Evolutionary conservation across 371 early-diverging fungal species (phyloP), one percentile per base, ranked within the genome.

Genomic region (Circinella umbellata): DNA sequence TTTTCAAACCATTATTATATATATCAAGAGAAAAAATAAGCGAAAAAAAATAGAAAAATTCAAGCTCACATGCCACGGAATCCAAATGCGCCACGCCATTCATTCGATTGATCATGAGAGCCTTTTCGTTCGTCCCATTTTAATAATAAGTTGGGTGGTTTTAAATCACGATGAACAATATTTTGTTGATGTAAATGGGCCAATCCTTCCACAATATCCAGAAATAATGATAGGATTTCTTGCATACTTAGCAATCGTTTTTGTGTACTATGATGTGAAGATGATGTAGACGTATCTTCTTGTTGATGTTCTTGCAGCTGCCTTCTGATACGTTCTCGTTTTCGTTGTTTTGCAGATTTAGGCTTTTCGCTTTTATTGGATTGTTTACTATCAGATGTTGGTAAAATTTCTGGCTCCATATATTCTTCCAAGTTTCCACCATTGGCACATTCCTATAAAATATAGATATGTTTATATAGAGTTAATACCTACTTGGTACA

Each of bases 391-490:
- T 35, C 47, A 4, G 57, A n/a, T 35, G 42, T 17, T 4, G 18
- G 64, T 4, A 37, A 46, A 0, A 34, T 35, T 10, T 67, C 66
- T 17, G 72, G 74, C 61, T 86, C 88, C 61, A 97, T 85, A 71
- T 89, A 98, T 67, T 98, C 97, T 76, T 98, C 97, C 42, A 98
- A 84, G 71, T 95, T 98, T 4, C 98, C 98, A 27, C 97, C 98
- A 71, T 97, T 96, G 13, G 98, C 98, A 60, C 92, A 92, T 75
- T 98, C 97, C 78, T 78, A 51, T 51, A 47, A 3, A 39, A 36
- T 46, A 27, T 27, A 27, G 2, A 27, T 27, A 27, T 27, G 27
- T 0, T 27, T 27, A 1, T 27, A 27, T 27, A 27, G 0, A 27
- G 27, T 27, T 27, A 27, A 27, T 27, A 27, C n/a, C n/a, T n/a